Percentiles rank a stretch among this genome's conserved stretches.
These are phyloP conservation scores for Coemansia sp. DNA, from an alignment of 192 early-diverging fungal species.

Conservation along the genomic window DNA sequence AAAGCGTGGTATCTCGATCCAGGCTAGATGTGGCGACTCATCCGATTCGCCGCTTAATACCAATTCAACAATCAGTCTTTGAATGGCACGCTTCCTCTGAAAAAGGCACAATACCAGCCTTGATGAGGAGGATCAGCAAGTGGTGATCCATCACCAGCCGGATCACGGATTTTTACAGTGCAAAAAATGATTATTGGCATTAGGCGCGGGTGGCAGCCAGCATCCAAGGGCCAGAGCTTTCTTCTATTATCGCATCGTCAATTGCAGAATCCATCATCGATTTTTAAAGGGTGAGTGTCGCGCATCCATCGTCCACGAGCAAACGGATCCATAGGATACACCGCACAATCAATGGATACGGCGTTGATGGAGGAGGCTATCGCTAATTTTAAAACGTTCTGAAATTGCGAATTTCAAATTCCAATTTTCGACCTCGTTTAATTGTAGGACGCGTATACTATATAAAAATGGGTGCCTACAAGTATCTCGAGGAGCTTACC, in stretches of 20 bases:
- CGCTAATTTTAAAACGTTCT: background rate
- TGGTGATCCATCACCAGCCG: background rate
- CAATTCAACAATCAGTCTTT: too few species aligned
- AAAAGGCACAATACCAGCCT: background rate
- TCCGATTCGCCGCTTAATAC: too few species aligned
- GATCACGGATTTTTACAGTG: background rate
- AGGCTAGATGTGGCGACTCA: too few species aligned
- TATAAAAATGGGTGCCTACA: constrained; percentile 71
- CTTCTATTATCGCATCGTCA: constrained; percentile 2
- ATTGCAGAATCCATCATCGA: background rate
- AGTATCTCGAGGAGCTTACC: constrained; percentile 92
- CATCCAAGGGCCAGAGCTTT: background rate
- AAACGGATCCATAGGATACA: background rate
- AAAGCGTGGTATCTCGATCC: too few species aligned
- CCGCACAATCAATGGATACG: background rate
- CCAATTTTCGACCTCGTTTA: background rate
- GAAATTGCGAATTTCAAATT: constrained; percentile 8
- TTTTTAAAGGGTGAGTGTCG: constrained; percentile 1
- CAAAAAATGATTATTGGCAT: background rate
- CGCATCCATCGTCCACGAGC: background rate
- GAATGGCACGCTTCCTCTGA: too few species aligned
- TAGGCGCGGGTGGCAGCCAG: background rate
- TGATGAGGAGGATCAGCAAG: background rate
- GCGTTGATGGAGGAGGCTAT: background rate
- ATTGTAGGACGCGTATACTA: constrained; percentile 37